Evolutionary conservation across 495 filamentous ascomycete genomes (phyloP).

Genomic region (Penicillium waksmanii): DNA sequence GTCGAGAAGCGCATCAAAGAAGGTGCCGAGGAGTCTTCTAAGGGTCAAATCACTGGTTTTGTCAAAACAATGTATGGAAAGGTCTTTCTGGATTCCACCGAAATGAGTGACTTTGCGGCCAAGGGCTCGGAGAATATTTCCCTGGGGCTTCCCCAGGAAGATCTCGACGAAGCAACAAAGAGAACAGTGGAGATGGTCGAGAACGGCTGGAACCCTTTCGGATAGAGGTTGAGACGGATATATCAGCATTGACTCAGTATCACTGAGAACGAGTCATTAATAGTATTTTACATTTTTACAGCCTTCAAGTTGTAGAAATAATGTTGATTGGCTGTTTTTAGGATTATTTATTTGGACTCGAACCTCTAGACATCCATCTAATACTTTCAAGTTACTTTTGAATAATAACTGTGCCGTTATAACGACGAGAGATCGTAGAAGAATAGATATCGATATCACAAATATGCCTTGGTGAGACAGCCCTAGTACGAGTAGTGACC

Average conservation of each 20-base stretch:
- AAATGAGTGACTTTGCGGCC: conserved; percentile 43
- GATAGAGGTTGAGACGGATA: neutral
- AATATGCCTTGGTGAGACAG: no score
- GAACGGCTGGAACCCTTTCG: conserved; percentile 23
- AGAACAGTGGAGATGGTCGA: conserved; percentile 23
- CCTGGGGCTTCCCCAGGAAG: conserved; percentile 60
- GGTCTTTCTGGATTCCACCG: conserved; percentile 49
- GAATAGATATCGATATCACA: no score
- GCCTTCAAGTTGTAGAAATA: no score
- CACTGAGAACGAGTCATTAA: neutral
- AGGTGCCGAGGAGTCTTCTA: conserved; percentile 43
- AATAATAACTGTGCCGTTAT: no score
- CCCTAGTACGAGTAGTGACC: neutral
- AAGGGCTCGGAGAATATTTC: conserved; percentile 46
- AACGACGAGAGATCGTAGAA: no score
- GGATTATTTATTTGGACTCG: no score
- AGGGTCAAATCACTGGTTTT: conserved; percentile 37
- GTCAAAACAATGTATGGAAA: conserved; percentile 50
- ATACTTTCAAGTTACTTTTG: no score
- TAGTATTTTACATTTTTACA: neutral
- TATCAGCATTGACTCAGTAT: neutral
- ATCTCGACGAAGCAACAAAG: conserved; percentile 54
- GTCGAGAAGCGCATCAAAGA: conserved; percentile 46
- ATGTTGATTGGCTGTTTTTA: no score
- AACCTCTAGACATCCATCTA: no score